Base-by-base conservation (phyloP, 2,329 filamentous ascomycete genomes). In the Fusarium pininemorale region DNA sequence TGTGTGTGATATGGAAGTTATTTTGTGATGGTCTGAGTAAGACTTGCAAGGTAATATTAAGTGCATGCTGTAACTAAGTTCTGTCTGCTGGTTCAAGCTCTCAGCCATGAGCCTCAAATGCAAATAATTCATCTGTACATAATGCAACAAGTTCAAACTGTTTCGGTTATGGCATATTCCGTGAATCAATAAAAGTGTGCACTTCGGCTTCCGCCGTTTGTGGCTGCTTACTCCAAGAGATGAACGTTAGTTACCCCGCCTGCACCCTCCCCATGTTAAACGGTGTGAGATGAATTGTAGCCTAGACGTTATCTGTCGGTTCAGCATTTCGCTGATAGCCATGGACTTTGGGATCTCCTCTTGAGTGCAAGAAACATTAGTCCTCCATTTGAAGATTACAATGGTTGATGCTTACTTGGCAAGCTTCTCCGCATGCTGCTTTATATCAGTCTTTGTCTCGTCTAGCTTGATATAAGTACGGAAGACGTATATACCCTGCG, bases 381-480 rank as follows among this genome's bases (percentile, higher is more conserved):
- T 3, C 12, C 8, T 13, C 6, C 10, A 14, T 30, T 6, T 15
- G 11, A 35, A n/a, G 4, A 37, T 37, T 18, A 6, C 0, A 26
- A 12, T 12, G 11, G 28, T 16, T 42, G 1, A 6, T 35, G 1
- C 61, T 48, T 42, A 42, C 61, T 28, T 63, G 13, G n/a, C n/a
- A 39, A 63, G 61, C 24, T 60, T 63, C 18, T 63, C 42, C 3
- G 61, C 61, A 2, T 60, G 61, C 1, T 47, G 18, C 7, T 60
- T 45, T 1, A 63, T 7, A 30, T 60, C 54, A 2, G 41, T 30
- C 26, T 48, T 63, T 3, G 61, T 63, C 41, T 63, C 61, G 24
- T 60, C 61, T 3, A 63, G 28, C 24, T 32, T 63, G 12, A 63
- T 37, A 15, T 60, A 63, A 6, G 42, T 60, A 2, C 7, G 12